Evolutionary conservation across 371 early-diverging fungal species (phyloP), one percentile per base, ranked within the genome.

Genomic region (Mucor irregularis): DNA sequence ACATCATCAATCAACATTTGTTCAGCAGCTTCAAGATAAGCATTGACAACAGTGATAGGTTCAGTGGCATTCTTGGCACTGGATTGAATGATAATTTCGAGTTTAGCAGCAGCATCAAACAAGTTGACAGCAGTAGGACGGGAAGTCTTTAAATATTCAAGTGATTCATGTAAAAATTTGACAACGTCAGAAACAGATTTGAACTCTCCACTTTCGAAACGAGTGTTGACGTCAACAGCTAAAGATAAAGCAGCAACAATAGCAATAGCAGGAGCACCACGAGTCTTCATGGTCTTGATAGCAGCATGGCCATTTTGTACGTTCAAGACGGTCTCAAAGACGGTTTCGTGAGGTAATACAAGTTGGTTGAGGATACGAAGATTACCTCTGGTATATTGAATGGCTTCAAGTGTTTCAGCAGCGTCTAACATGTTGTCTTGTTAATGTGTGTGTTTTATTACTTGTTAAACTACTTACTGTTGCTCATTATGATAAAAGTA

Each of bases 41-140:
- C 81, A 14, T 69, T 54, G 2, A 87, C 80, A 0, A 91, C 80
- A 2, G 63, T 38, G 10, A 45, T 37, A 6, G 72, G 67, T 5
- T 54, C 62, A 3, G 68, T 56, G 13, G 68, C 66, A 8, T 44
- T 42, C 0, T 47, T 33, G 7, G 53, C 48, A 2, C 58, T 56
- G 2, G 42, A 25, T 6, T 66, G 52, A 11, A 86, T 80, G 0
- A 82, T 49, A 3, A 37, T 51, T 31, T 70, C 74, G 37, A 98
- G 72, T 58, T 87, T 88, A 10, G 65, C 76, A n/a, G 92, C 87
- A 7, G 97, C 95, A 65, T 94, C 95, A 65, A 95, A 95, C 39
- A 98, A 76, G 66, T 98, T 96, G 71, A 97, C 97, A 8, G 97
- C 97, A 0, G 98, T 98, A 7, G 97, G 97, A 2, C 97, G 87